Percentiles rank a stretch among this genome's conserved stretches.
These are phyloP conservation scores for Vachellia pachyceras DNA, from an alignment of 306 rosid species.

Conservation along the genomic window DNA sequence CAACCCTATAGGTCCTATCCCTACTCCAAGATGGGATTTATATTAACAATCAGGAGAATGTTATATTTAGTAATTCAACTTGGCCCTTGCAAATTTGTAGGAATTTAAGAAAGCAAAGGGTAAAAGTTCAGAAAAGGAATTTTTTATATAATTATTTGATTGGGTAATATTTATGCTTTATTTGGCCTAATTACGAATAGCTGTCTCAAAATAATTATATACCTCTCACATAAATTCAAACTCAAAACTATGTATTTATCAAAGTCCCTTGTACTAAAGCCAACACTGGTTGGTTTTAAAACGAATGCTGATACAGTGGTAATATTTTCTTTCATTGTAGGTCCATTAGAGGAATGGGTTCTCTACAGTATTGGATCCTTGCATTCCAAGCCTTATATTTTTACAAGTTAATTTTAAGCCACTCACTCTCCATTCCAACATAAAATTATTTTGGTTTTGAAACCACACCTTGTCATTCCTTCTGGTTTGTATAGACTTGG, in stretches of 20 bases:
- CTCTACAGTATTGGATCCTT: neutral
- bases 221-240: too few species aligned
- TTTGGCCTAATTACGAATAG: too few species aligned
- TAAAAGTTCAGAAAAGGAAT: neutral
- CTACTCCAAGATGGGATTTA: neutral
- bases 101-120: neutral
- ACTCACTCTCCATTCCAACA: neutral
- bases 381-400: neutral
- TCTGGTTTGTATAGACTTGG: neutral
- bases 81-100: neutral
- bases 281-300: too few species aligned
- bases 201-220: too few species aligned
- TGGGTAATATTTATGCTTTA: too few species aligned
- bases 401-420: neutral
- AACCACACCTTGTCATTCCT: neutral
- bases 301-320: neutral
- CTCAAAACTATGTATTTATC: too few species aligned
- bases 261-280: too few species aligned
- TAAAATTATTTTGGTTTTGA: neutral
- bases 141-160: too few species aligned
- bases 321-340: neutral
- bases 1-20: too few species aligned
- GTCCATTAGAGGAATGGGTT: neutral
- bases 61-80: too few species aligned
- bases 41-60: too few species aligned